A percentile compares a stretch with the other conserved stretches of the same genome.
These are phyloP conservation scores for Parafenestella ontariensis DNA, from an alignment of 2,329 filamentous ascomycete genomes.

Conservation along the genomic window DNA sequence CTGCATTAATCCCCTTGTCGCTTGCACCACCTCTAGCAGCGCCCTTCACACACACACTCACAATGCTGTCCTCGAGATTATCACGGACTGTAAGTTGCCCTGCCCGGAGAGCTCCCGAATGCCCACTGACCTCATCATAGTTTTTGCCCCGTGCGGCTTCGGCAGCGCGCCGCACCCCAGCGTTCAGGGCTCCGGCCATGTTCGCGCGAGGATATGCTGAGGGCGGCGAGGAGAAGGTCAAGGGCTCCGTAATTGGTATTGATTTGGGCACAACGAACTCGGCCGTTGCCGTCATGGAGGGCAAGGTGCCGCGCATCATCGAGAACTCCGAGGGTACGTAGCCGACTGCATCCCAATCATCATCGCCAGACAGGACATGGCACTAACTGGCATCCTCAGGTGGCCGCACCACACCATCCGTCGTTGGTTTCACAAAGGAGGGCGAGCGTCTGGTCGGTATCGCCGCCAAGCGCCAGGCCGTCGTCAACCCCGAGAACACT, in stretches of 20 bases:
- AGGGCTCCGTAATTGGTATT: conserved; percentile 96
- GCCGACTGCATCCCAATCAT: conserved; percentile 1
- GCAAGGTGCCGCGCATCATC: conserved; percentile 93
- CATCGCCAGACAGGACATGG: conserved; percentile 4
- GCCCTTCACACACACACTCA: conserved; percentile 32
- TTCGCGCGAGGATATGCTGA: conserved; percentile 79
- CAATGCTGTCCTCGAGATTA: conserved; percentile 52
- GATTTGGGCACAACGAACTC: conserved; percentile 99
- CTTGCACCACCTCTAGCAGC: conserved; percentile 40
- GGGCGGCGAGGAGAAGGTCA: conserved; percentile 78
- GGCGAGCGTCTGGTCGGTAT: conserved; percentile 97
- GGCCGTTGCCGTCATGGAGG: conserved; percentile 96
- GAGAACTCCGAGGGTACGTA: conserved; percentile 89
- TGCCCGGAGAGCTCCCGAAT: neutral
- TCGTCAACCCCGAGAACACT: conserved; percentile 98
- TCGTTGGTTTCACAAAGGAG: conserved; percentile 94
- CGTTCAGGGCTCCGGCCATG: conserved; percentile 73
- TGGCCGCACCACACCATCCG: conserved; percentile 89
- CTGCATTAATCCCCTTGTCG: conserved; percentile 32
- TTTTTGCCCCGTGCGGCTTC: conserved; percentile 76
- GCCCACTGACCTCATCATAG: conserved; percentile 43
- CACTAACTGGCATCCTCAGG: conserved; percentile 56
- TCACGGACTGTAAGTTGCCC: conserved; percentile 49
- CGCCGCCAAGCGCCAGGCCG: conserved; percentile 95
- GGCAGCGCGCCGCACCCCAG: conserved; percentile 68